Base-by-base conservation (phyloP, 2,329 filamentous ascomycete species). In the Alternaria sp. region DNA sequence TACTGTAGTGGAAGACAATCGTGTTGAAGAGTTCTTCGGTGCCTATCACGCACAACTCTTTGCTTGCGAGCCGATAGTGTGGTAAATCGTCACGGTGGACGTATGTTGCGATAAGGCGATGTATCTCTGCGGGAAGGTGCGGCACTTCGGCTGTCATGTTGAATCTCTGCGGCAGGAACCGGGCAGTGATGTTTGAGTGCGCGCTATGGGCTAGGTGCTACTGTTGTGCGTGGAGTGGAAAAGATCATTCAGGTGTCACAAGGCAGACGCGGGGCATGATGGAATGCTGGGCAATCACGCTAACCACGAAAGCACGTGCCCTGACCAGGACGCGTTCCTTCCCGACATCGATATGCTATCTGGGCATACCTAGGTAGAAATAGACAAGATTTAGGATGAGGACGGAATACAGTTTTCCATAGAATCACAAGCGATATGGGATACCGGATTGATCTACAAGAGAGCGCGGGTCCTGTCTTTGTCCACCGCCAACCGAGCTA, bases 81-180 rank as follows among this genome's bases (percentile, higher is more conserved):
- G 64, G 57, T 12, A 71, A 23, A 18, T 69, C 66, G 1, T 44
- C 44, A 20, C 55, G 41, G 3, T 61, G 10, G 10, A 69, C 26
- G 28, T 66, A 61, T 37, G 60, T 50, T 43, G 60, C 58, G 8
- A 71, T 57, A 10, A 59, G 45, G 14, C 50, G 46, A 28, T 69
- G 59, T 4, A 72, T 20, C 43, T 71, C 68, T 12, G 55, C 63
- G 10, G 68, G 68, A 25, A 71, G 53, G 14, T 64, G 64, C 9
- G 58, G 64, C 9, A 59, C 51, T 3, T 20, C 12, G 12, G 37
- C 7, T 20, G 18, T 15, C 55, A 58, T 46, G 4, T n/a, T 41
- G 25, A 9, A 9, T 3, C 8, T 26, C 25, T 26, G 25, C 25
- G 25, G 25, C 25, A 26, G 25, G 8, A 26, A 26, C 25, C 8